Conservation (phyloP, 352 stramenopile genomes). For the Saprolegnia parasitica region DNA sequence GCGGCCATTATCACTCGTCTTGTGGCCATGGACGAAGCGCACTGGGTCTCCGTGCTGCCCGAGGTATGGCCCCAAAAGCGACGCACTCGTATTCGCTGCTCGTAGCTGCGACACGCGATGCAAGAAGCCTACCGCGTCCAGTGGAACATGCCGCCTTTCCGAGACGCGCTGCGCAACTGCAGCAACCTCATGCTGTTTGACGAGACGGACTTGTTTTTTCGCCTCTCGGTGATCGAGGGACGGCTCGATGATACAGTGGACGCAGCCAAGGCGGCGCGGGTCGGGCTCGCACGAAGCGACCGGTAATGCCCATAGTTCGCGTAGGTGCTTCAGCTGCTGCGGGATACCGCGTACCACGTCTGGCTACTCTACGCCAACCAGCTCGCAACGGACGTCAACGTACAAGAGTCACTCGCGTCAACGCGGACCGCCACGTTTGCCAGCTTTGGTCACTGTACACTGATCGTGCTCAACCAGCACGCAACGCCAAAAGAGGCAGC, state of each 20-base stretch:
- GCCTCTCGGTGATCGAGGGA: slow-evolving; percentile 17
- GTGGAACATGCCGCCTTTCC: slow-evolving; percentile 53
- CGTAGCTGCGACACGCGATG: slow-evolving; percentile 43
- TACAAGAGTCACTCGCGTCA: slow-evolving; percentile 25
- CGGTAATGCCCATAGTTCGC: not conserved
- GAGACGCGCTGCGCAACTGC: slow-evolving; percentile 39
- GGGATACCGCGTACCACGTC: slow-evolving; percentile 48
- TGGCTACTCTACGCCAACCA: slow-evolving; percentile 82
- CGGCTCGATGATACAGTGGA: slow-evolving; percentile 9
- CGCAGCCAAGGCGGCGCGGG: not conserved
- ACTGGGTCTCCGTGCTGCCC: not conserved
- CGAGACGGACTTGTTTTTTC: slow-evolving; percentile 58
- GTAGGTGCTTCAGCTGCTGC: slow-evolving; percentile 31
- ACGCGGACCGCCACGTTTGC: slow-evolving; percentile 22
- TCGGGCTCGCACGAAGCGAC: not conserved
- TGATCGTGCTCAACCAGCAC: slow-evolving; percentile 23
- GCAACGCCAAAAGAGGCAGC: not conserved
- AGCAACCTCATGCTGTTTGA: slow-evolving; percentile 74
- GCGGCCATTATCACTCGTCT: not conserved
- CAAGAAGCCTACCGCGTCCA: slow-evolving; percentile 64
- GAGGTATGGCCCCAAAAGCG: too few species aligned
- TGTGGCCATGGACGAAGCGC: not conserved
- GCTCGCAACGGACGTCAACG: slow-evolving; percentile 56
- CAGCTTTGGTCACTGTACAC: slow-evolving; percentile 4
- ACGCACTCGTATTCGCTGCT: not conserved